These are phyloP conservation scores for Patellaria atrata DNA, from an alignment of 495 filamentous ascomycete genomes.

Conservation along the genomic window DNA sequence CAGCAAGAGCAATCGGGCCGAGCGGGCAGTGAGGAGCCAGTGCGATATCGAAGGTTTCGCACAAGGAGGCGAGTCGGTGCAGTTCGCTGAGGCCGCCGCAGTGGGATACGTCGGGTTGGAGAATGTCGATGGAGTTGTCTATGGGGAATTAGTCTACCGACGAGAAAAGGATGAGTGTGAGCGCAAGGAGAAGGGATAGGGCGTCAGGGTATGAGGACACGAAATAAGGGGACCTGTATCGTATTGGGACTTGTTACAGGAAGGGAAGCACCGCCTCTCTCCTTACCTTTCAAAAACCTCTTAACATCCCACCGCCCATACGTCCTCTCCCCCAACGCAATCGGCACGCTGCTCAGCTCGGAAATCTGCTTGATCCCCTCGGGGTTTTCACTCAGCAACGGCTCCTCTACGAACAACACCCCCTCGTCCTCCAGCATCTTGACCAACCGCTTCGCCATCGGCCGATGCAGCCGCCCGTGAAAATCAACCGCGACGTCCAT, in stretches of 20 bases:
- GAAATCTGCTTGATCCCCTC: constrained; percentile 54
- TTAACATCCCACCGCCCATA: constrained; percentile 65
- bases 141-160: constrained; percentile 40
- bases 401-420: constrained; percentile 73
- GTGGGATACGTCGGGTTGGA: constrained; percentile 67
- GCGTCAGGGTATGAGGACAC: too few relatives aligned
- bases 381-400: constrained; percentile 55
- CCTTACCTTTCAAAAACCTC: too few relatives aligned
- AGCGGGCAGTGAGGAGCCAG: constrained; percentile 67
- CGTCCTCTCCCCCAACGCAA: constrained; percentile 63
- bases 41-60: constrained; percentile 65
- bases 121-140: constrained; percentile 52
- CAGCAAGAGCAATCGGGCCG: constrained; percentile 61
- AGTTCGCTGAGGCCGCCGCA: constrained; percentile 65
- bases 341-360: constrained; percentile 46
- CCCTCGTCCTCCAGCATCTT: constrained; percentile 53
- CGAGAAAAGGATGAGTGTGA: too few relatives aligned
- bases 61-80: constrained; percentile 55
- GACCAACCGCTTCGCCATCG: constrained; percentile 65
- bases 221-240: too few relatives aligned
- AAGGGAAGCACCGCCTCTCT: too few relatives aligned
- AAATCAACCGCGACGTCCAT: constrained; percentile 65
- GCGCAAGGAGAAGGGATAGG: too few relatives aligned
- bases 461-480: constrained; percentile 64
- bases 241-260: too few relatives aligned